Evolutionary conservation across 306 rosid species (phyloP), one percentile per base, ranked within the genome.

Genomic region (Canavalia gladiata): DNA sequence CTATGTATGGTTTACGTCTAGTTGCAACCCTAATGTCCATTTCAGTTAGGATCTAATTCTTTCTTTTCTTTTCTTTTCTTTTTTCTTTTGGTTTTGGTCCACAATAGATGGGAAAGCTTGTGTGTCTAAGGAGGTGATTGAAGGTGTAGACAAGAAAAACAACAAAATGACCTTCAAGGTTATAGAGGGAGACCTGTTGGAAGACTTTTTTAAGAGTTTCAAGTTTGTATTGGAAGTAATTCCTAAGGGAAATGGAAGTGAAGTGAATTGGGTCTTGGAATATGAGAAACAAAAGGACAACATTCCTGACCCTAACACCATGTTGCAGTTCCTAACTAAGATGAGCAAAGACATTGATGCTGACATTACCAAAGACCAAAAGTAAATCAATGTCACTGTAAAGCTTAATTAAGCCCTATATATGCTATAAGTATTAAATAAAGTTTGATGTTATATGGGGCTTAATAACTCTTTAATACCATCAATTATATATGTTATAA

Each of bases 281-380:
- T 90, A 85, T 46, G 86, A 90, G 76, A 90, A 85, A 80, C 81
- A 49, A 7, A 81, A 87, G 0, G 86, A 67, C 11, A 43, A 79
- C 6, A 65, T 77, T 43, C 66, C 79, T 2, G 90, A 90, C 7
- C 87, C 92, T 4, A 86, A 87, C 55, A 18, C 81, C 3, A 2
- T 85, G 76, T 62, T 85, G 47, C 68, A 88, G 52, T 51, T 81
- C 11, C 10, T 0, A 0, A 37, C 11, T 41, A 82, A 75, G 1
- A 8, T 81, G 12, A 75, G 78, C 54, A 78, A 75, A 25, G 86
- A 62, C 9, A 3, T 86, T n/a, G 88, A 72, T 2, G 63, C 76
- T 77, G 84, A 75, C 45, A 80, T 86, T 25, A n/a, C 41, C 13
- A 34, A 63, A 8, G 41, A 33, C 28, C 9, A 78, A 5, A 37